Conservation (phyloP, 2,329 filamentous ascomycete genomes). For the Curvularia sp. region DNA sequence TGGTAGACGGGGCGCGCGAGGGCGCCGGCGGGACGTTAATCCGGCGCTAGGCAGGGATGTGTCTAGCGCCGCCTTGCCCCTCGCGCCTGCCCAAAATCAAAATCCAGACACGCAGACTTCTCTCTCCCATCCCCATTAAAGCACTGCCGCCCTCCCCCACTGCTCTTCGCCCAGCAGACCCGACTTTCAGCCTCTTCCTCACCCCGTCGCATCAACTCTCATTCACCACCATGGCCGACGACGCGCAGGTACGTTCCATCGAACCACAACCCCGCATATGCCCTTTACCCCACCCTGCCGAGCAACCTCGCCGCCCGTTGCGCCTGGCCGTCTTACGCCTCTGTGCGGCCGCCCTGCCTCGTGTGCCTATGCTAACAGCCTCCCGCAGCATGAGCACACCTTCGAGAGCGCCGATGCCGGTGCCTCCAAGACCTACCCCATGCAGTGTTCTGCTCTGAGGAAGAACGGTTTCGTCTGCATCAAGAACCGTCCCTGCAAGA, state of each 20-base stretch:
- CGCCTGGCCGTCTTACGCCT: conserved; percentile 33
- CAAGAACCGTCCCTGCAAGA: conserved; percentile 99
- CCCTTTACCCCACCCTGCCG: conserved; percentile 49
- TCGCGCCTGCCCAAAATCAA: conserved; percentile 41
- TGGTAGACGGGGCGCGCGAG: conserved; percentile 1
- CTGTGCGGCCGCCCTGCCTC: conserved; percentile 8
- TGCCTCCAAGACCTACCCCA: conserved; percentile 91
- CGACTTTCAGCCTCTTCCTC: conserved; percentile 41
- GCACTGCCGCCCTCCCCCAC: conserved; percentile 36
- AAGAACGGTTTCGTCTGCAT: conserved; percentile 99
- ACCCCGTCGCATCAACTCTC: conserved; percentile 45
- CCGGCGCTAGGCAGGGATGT: conserved; percentile 33
- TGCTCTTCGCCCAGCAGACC: conserved; percentile 35
- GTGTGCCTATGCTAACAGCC: conserved; percentile 27
- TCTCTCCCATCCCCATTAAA: conserved; percentile 39
- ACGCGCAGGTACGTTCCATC: conserved; percentile 65
- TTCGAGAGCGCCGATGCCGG: conserved; percentile 97
- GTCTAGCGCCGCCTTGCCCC: conserved; percentile 37
- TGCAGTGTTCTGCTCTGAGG: conserved; percentile 99
- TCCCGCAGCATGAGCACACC: conserved; percentile 64
- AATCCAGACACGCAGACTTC: conserved; percentile 46
- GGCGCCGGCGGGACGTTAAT: conserved; percentile 27
- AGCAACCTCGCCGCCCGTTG: conserved; percentile 42
- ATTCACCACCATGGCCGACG: conserved; percentile 65
- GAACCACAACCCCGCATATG: conserved; percentile 30